These are phyloP conservation scores for Trichophaea hybrida DNA, from an alignment of 2,329 filamentous ascomycete species.

Conservation along the genomic window DNA sequence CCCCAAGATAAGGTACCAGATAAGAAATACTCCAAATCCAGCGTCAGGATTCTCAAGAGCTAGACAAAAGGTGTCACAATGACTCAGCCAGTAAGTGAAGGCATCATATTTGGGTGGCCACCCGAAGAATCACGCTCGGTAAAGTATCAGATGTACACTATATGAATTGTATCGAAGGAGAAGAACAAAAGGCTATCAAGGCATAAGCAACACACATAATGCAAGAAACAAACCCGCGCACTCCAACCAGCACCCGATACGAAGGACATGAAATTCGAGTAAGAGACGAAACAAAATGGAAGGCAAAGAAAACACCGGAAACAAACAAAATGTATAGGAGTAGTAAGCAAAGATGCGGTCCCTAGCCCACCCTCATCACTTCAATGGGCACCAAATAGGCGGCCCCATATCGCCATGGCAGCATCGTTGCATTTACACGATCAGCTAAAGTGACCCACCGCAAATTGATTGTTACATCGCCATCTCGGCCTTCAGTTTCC, in stretches of 20 bases:
- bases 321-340: background rate
- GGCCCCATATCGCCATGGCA: background rate
- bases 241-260: slow-evolving; percentile 2
- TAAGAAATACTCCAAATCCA: too few relatives aligned
- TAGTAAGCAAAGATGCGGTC: background rate
- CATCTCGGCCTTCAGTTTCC: slow-evolving; percentile 92
- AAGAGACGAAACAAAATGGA: background rate
- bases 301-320: slow-evolving; percentile 1
- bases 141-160: background rate
- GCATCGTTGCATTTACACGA: background rate
- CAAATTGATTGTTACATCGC: slow-evolving; percentile 50
- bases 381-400: background rate
- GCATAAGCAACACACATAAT: background rate
- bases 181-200: background rate
- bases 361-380: background rate
- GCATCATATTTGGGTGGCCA: too few relatives aligned
- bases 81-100: too few relatives aligned
- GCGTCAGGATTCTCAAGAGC: too few relatives aligned
- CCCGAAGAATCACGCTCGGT: too few relatives aligned
- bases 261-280: background rate
- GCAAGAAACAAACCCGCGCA: slow-evolving; percentile 1
- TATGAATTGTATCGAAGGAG: background rate
- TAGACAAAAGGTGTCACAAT: too few relatives aligned
- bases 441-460: background rate
- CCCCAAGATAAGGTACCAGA: too few relatives aligned